Conservation (phyloP, 163 green algal species). For the Volvox carteri region DNA sequence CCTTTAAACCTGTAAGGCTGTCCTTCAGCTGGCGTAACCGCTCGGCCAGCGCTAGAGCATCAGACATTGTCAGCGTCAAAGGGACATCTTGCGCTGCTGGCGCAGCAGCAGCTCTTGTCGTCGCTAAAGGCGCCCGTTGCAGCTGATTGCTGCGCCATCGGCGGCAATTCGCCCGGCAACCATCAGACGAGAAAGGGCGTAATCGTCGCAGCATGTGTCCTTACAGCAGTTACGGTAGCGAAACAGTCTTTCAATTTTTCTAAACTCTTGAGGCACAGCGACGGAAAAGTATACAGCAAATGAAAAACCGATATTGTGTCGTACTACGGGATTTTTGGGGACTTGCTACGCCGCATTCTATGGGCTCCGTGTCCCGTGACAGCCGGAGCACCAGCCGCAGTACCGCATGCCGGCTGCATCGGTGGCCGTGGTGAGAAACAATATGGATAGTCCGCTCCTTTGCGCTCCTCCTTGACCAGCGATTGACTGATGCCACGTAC, state of each 20-base stretch:
- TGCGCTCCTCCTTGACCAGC: too few relatives aligned
- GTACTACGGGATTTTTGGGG: not conserved
- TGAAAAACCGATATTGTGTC: not conserved
- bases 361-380: too few relatives aligned
- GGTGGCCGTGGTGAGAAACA: too few relatives aligned
- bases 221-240: not conserved
- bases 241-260: too few relatives aligned
- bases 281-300: too few relatives aligned
- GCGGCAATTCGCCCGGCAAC: not conserved
- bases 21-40: constrained; percentile 51
- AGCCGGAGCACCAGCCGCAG: too few relatives aligned
- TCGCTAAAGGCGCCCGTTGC: not conserved
- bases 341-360: too few relatives aligned
- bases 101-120: not conserved
- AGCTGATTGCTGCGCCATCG: not conserved
- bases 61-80: constrained; percentile 8
- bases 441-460: too few relatives aligned
- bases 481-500: too few relatives aligned
- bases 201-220: not conserved
- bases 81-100: not conserved
- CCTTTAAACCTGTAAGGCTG: constrained; percentile 16
- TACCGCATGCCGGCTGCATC: too few relatives aligned
- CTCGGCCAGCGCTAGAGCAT: constrained; percentile 48
- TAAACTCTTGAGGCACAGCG: too few relatives aligned
- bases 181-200: not conserved